Evolutionary conservation across 2,329 filamentous ascomycete genomes (phyloP).

Genomic region (Achaetomium macrosporum): DNA sequence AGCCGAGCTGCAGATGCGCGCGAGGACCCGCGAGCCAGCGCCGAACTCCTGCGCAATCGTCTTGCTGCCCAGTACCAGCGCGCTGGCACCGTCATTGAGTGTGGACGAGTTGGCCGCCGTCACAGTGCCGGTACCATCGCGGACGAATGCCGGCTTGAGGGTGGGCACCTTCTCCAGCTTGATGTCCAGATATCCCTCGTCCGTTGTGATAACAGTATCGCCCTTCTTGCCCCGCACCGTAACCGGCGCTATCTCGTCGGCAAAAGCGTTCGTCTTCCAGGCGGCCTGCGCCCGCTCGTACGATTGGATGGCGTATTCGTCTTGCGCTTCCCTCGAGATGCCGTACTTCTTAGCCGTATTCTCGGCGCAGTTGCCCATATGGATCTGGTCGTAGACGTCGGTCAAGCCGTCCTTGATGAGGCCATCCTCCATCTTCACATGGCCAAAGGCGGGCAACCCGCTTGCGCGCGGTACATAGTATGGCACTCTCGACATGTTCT

Average conservation of each 20-base stretch:
- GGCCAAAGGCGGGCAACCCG: constrained; percentile 76
- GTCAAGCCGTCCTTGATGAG: constrained; percentile 91
- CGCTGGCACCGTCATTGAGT: constrained; percentile 90
- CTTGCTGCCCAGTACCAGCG: constrained; percentile 77
- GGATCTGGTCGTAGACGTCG: constrained; percentile 93
- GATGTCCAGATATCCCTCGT: constrained; percentile 84
- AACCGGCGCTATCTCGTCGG: constrained; percentile 84
- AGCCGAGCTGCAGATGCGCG: constrained; percentile 75
- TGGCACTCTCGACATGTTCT: constrained; percentile 93
- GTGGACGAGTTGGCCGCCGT: constrained; percentile 93
- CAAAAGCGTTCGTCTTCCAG: constrained; percentile 77
- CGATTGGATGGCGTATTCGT: constrained; percentile 81
- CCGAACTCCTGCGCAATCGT: constrained; percentile 77
- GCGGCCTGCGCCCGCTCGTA: constrained; percentile 87
- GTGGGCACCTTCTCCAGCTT: constrained; percentile 81
- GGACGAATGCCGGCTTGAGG: constrained; percentile 85
- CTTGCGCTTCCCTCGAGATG: constrained; percentile 79
- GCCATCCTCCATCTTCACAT: constrained; percentile 83
- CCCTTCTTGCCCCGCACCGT: constrained; percentile 81
- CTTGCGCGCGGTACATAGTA: constrained; percentile 84
- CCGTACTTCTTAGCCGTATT: constrained; percentile 83
- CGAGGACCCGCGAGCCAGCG: constrained; percentile 71
- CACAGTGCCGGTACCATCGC: constrained; percentile 79
- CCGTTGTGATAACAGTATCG: constrained; percentile 68
- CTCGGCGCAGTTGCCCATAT: constrained; percentile 98